Base-by-base conservation (phyloP, 1,284 basidiomycete genomes). In the Leucoagaricus sp. region DNA sequence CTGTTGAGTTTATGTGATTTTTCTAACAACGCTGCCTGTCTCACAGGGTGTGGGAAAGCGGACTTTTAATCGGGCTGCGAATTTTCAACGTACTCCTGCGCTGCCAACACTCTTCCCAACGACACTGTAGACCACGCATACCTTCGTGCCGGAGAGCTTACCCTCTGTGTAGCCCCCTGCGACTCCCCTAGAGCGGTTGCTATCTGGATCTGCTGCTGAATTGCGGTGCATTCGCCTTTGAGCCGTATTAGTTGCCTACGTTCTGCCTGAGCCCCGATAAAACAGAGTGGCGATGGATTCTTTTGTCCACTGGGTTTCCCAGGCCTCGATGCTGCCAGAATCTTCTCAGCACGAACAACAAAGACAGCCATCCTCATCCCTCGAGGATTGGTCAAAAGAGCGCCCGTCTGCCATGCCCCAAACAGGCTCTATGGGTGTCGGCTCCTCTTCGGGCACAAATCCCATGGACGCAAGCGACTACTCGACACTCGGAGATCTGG, bases 271-370 rank as follows among this genome's bases (percentile, higher is more conserved):
- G 71, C 72, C 72, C 68, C 72, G 72, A 69, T 69, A 73, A 75
- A 66, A 68, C 64, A 63, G 66, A 66, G 60, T 59, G 61, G 57
- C 60, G 60, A 73, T 76, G 74, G 75, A 76, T 66, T 66, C 69
- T 63, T 71, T 65, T 69, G 68, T 81, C 66, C 68, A 72, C 67
- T 87, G 84, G 85, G 73, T 82, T 64, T 77, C 76, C 65, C 68
- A 75, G 60, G 68, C 70, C 60, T 75, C 75, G 68, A 67, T 73
- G 60, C 65, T 75, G 60, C 70, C 75, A 58, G 73, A 75, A 53
- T 48, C 68, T 48, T 56, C 65, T 21, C 69, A 68, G 58, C 68
- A 69, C 55, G 58, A 65, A 47, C 66, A 66, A 51, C 64, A 64
- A 58, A 58, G 49, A 51, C 61, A 47, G 59, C 15, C 55, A 31